phyloP scores from a whole-genome alignment of 176 grass and related monocot species.

The Zoysia pacifica region DNA sequence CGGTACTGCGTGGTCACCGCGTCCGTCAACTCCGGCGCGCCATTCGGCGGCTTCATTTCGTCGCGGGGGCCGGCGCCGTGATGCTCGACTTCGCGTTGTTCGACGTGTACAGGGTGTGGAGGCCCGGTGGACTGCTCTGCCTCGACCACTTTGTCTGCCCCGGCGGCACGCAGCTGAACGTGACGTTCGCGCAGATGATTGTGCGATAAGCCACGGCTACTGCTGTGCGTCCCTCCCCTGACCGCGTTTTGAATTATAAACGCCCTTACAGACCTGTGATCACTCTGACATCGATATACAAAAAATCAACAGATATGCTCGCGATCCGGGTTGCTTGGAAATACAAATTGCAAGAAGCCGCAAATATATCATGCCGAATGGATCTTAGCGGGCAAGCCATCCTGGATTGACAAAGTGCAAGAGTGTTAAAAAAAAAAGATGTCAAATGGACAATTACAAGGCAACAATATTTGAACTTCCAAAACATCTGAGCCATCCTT shows the following conservation, averaged over 20 bases:
- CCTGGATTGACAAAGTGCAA: not conserved
- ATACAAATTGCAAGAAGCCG: too few relatives aligned
- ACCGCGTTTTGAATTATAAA: too few relatives aligned
- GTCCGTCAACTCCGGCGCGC: conserved; percentile 48
- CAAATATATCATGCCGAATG: too few relatives aligned
- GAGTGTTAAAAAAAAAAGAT: not conserved
- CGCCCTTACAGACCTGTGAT: too few relatives aligned
- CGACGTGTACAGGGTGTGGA: conserved; percentile 68
- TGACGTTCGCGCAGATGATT: conserved; percentile 45
- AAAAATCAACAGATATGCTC: too few relatives aligned
- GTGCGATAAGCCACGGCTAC: not conserved
- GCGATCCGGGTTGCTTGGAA: too few relatives aligned
- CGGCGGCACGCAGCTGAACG: conserved; percentile 37
- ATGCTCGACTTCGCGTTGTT: conserved; percentile 60
- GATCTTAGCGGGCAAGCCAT: not conserved
- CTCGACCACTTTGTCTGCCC: conserved; percentile 61
- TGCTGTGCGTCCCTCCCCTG: too few relatives aligned
- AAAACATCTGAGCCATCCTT: not conserved
- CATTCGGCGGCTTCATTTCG: conserved; percentile 61
- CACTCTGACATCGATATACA: too few relatives aligned
- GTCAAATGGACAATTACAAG: too few relatives aligned
- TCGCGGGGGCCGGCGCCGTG: conserved; percentile 42
- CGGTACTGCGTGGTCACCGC: conserved; percentile 56
- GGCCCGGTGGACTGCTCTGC: conserved; percentile 58
- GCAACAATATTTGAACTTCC: not conserved